Evolutionary conservation across 345 rosid genomes (phyloP), one percentile per base, ranked within the genome.

Genomic region (Rhizophora mangle): DNA sequence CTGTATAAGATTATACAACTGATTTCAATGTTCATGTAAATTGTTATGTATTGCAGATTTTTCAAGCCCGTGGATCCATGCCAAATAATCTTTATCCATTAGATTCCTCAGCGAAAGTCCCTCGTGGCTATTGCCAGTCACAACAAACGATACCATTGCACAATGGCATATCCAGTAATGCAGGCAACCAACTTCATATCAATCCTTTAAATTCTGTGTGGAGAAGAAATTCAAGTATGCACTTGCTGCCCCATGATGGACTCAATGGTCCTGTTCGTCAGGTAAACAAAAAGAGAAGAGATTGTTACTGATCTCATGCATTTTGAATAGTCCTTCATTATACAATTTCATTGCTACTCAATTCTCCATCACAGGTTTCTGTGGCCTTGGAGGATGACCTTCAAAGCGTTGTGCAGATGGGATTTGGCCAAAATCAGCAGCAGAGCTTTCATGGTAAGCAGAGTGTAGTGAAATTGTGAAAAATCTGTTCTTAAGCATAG

Each of bases 381-480:
- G 27, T 27, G 8, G 46, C 71, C 20, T 43, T 63, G 43, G 67
- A 71, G 58, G 64, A 75, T 74, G 87, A 70, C 81, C 86, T 56
- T 16, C 73, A 69, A 36, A 74, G 78, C 49, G 43, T 74, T 57
- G 78, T 68, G 69, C 65, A 74, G 69, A 68, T 74, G 78, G 73
- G 29, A 31, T 52, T 63, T 30, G 54, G 73, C 64, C 90, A 83
- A 79, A 81, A 81, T 75, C 89, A 72, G 59, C 82, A 72, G 63
- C 80, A 77, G 65, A 71, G 67, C 75, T 76, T 80, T 55, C 80
- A 80, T 74, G 84, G 96, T 90, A 80, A 76, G 76, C 27, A 65
- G 62, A 30, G 1, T 6, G 49, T 43, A 56, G 31, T 8, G 13
- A 21, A 24, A 20, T 27, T 31, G 4, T 6, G 1, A 52, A 62